These are phyloP conservation scores for Citrullus amarus DNA, from an alignment of 306 rosid genomes.

Conservation along the genomic window DNA sequence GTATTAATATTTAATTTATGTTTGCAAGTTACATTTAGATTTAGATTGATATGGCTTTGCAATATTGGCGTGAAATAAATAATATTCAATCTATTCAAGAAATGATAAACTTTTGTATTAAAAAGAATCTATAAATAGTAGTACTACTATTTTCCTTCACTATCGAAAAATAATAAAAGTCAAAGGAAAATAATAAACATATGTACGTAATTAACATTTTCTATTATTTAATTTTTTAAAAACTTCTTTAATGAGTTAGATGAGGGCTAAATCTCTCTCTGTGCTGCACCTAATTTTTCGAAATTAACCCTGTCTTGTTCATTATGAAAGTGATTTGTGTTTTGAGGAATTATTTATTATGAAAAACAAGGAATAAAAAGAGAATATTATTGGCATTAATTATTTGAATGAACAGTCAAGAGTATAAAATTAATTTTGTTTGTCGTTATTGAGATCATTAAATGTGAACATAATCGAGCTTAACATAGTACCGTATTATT, in stretches of 20 bases:
- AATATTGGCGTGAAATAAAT: no score
- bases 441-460: background rate
- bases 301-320: background rate
- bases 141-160: no score
- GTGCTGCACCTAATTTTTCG: background rate
- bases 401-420: background rate
- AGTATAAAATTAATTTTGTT: background rate
- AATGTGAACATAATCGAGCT: conserved; percentile 2
- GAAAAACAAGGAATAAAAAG: background rate
- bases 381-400: background rate
- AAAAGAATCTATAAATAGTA: no score
- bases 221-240: background rate
- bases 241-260: background rate
- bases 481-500: background rate
- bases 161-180: background rate
- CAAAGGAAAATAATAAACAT: background rate
- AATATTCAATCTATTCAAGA: no score
- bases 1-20: no score
- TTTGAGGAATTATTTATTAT: background rate
- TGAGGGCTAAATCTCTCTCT: background rate
- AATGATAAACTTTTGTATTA: no score
- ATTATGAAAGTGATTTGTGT: background rate
- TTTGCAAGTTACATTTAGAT: no score
- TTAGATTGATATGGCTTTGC: no score
- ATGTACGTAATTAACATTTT: background rate